Percentiles rank a stretch among this genome's conserved stretches.
Conservation (phyloP, 768 basidiomycete species). For the Obba rivulosa region DNA sequence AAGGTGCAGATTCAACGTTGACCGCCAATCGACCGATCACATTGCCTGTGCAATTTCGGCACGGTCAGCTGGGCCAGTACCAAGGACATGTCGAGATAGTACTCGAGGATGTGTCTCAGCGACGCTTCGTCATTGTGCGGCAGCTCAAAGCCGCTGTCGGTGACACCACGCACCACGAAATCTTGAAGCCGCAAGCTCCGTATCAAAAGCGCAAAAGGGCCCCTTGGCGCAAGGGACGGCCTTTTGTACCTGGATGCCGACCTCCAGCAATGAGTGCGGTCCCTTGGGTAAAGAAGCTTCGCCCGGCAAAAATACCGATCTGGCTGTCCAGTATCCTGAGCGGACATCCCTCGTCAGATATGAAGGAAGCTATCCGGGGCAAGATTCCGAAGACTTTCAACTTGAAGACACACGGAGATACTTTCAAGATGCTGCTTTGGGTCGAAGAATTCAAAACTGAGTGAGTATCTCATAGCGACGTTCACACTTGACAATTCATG, state of each 20-base stretch:
- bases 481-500: background rate
- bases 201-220: background rate
- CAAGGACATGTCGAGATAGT: conserved; percentile 49
- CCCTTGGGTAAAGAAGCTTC: conserved; percentile 12
- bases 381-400: conserved; percentile 32
- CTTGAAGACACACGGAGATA: conserved; percentile 34
- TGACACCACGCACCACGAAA: background rate
- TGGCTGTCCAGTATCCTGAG: background rate
- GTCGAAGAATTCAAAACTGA: conserved; percentile 36
- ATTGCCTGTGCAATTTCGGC: conserved; percentile 7
- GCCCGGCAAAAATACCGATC: conserved; percentile 5
- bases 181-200: background rate
- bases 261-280: conserved; percentile 12
- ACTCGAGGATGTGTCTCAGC: conserved; percentile 28
- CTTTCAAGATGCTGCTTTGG: conserved; percentile 52
- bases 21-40: background rate
- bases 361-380: background rate
- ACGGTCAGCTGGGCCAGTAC: conserved; percentile 35
- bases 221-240: conserved; percentile 1
- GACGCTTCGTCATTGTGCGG: conserved; percentile 2
- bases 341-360: background rate
- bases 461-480: conserved; percentile 11
- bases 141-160: conserved; percentile 1
- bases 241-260: background rate
- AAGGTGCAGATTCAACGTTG: background rate